Evolutionary conservation across 495 filamentous ascomycete species (phyloP).

Genomic region (Cudoniella acicularis): DNA sequence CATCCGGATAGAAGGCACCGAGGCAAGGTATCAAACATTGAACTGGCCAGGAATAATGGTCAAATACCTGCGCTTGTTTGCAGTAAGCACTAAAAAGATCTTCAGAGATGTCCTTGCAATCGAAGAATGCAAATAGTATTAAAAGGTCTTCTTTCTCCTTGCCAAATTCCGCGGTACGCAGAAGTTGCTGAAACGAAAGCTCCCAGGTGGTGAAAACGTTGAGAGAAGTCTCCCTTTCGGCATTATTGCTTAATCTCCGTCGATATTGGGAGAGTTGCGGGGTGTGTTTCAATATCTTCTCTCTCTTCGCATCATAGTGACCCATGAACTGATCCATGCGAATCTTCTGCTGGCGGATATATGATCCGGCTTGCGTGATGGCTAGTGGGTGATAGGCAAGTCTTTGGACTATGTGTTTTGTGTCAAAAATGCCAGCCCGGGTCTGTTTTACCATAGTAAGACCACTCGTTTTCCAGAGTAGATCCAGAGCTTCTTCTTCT

Average conservation of each 20-base stretch:
- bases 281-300: conserved; percentile 8
- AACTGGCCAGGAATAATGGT: too few species aligned
- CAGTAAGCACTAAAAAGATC: too few species aligned
- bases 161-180: background rate
- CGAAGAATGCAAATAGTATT: conserved; percentile 19
- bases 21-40: too few species aligned
- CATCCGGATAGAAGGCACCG: too few species aligned
- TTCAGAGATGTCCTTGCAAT: conserved; percentile 9
- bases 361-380: conserved; percentile 31
- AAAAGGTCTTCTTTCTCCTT: conserved; percentile 3
- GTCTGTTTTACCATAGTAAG: background rate
- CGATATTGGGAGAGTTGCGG: conserved; percentile 14
- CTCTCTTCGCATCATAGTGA: conserved; percentile 2
- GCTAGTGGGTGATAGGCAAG: conserved; percentile 27
- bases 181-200: conserved; percentile 14
- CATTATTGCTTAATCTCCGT: conserved; percentile 3
- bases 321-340: conserved; percentile 12
- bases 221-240: conserved; percentile 4
- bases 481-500: conserved; percentile 23
- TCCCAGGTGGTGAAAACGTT: conserved; percentile 23
- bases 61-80: too few species aligned
- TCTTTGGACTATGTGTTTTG: conserved; percentile 22
- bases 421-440: background rate
- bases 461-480: conserved; percentile 17
- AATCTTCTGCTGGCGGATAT: conserved; percentile 13